Percentiles rank a stretch among this genome's conserved stretches.
These are phyloP conservation scores for Mycena chlorophos DNA, from an alignment of 768 basidiomycete species.

Conservation along the genomic window DNA sequence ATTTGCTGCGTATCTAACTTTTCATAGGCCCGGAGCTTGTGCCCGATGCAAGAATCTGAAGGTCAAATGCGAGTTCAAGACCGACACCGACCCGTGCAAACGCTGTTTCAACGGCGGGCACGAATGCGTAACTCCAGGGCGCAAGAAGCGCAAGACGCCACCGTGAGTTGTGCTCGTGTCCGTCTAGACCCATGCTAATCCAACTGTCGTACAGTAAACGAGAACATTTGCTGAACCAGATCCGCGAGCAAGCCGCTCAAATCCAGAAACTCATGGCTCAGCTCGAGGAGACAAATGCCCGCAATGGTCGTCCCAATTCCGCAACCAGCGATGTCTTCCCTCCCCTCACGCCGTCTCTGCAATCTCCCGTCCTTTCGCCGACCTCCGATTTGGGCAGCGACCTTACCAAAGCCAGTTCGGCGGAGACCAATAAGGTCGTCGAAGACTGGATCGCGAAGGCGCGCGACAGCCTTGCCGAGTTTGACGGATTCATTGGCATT, in stretches of 20 bases:
- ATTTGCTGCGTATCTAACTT: constrained; percentile 11
- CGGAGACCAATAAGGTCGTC: constrained; percentile 57
- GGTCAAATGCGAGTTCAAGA: constrained; percentile 77
- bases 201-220: constrained; percentile 57
- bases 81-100: constrained; percentile 72
- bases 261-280: constrained; percentile 72
- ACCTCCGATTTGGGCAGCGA: constrained; percentile 23
- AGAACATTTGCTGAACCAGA: constrained; percentile 74
- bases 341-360: constrained; percentile 29
- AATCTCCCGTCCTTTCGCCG: constrained; percentile 42
- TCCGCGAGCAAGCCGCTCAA: constrained; percentile 70
- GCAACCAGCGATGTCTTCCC: constrained; percentile 24
- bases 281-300: constrained; percentile 50
- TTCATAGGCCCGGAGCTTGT: constrained; percentile 58
- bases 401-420: constrained; percentile 30
- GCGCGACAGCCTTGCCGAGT: constrained; percentile 64
- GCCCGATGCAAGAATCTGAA: constrained; percentile 66
- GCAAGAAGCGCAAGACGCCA: constrained; percentile 75
- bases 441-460: constrained; percentile 80
- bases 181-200: not conserved
- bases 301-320: constrained; percentile 20
- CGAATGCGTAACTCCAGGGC: constrained; percentile 80
- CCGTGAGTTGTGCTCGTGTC: constrained; percentile 51
- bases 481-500: constrained; percentile 65
- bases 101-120: constrained; percentile 70